phyloP scores from a whole-genome alignment of 129 eudicot species.

The Heracleum sosnowskyi region DNA sequence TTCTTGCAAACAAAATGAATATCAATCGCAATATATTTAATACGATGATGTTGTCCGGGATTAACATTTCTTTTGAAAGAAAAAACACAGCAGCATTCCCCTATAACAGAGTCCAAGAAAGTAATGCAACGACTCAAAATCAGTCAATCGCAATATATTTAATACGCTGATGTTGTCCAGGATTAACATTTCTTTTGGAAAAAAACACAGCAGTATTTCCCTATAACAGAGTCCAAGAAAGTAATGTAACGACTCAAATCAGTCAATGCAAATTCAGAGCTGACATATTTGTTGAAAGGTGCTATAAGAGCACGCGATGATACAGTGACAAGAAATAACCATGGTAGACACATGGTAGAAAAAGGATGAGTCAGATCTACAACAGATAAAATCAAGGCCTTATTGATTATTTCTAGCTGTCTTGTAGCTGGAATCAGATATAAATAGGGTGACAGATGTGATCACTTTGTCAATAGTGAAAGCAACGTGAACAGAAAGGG shows the following conservation, averaged over 20 bases:
- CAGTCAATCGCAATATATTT: background rate
- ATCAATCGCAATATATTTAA: background rate
- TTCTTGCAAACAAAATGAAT: background rate
- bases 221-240: background rate
- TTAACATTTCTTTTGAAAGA: background rate
- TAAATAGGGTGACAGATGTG: background rate
- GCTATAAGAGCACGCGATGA: background rate
- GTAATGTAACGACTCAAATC: background rate
- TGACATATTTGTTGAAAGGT: background rate
- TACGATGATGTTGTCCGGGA: background rate
- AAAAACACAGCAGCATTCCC: background rate
- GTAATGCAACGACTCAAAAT: background rate
- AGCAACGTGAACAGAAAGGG: background rate
- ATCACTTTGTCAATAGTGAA: background rate
- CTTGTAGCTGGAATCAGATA: background rate
- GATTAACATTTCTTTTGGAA: background rate
- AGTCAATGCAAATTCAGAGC: background rate
- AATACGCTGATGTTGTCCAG: background rate
- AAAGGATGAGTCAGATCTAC: slow-evolving; percentile 4
- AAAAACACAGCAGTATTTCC: background rate
- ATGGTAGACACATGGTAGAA: background rate
- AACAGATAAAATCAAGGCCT: background rate
- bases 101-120: background rate
- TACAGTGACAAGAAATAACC: background rate
- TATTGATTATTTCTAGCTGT: background rate